A percentile compares a stretch with the other conserved stretches of the same genome.
Evolutionary conservation across 352 stramenopile genomes (phyloP).

Genomic region (Phytophthora lateralis): DNA sequence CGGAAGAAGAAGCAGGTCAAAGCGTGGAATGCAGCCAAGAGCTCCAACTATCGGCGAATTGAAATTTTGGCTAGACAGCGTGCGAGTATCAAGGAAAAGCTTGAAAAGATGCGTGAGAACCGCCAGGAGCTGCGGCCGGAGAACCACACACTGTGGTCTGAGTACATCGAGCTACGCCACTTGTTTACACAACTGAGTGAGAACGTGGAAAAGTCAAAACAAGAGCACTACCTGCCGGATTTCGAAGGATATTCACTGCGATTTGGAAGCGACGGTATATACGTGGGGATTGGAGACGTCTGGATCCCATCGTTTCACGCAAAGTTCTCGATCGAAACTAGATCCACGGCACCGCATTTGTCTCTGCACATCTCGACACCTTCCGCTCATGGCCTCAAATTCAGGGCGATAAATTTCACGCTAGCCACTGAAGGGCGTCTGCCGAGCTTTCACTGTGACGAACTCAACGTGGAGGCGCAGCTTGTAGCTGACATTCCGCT

Average conservation of each 20-base stretch:
- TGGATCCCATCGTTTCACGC: conserved; percentile 78
- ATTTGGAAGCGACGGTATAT: conserved; percentile 72
- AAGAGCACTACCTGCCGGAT: conserved; percentile 64
- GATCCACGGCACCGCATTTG: conserved; percentile 61
- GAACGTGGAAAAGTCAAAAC: conserved; percentile 72
- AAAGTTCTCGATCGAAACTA: conserved; percentile 74
- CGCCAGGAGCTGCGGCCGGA: conserved; percentile 47
- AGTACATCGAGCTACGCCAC: conserved; percentile 75
- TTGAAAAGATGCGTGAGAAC: conserved; percentile 62
- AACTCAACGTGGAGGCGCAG: conserved; percentile 77
- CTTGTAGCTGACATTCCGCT: conserved; percentile 71
- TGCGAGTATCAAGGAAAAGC: conserved; percentile 57
- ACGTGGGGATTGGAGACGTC: conserved; percentile 72
- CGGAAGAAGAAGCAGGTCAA: conserved; percentile 52
- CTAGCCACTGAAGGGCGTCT: conserved; percentile 66
- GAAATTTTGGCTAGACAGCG: conserved; percentile 69
- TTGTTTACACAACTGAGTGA: conserved; percentile 60
- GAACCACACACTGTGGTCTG: conserved; percentile 57
- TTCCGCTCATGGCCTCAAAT: conserved; percentile 57
- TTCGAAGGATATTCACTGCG: conserved; percentile 69
- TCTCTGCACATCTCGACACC: conserved; percentile 68
- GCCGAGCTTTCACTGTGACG: conserved; percentile 77
- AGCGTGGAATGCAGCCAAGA: conserved; percentile 62
- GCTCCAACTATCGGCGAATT: conserved; percentile 65
- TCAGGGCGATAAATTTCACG: conserved; percentile 71